Evolutionary conservation across 805 yeast species (phyloP), one percentile per base, ranked within the genome.

Genomic region (Priceomyces castillae): DNA sequence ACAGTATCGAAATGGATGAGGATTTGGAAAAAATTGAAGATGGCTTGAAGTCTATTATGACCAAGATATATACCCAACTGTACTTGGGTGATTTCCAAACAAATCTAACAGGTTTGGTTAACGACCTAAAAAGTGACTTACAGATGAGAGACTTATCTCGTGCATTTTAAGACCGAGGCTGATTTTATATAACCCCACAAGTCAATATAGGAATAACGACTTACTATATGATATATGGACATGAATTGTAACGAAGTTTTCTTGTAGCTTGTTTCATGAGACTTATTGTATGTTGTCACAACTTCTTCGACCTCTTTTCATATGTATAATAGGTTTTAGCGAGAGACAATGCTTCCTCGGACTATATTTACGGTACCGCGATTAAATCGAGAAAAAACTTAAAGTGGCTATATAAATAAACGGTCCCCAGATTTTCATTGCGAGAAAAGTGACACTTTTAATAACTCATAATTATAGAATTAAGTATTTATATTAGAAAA

Each of bases 61-160:
- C 58, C 4, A 69, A 68, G 43, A 59, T 81, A 17, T 66, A 69
- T 41, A 50, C 49, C 26, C 71, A 50, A 20, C 61, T 64, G 42
- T 75, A 62, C 63, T 61, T 59, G 28, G 69, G 63, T 28, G 69
- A 66, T 16, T 82, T 78, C 53, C 71, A 72, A 43, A 62, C 62
- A 2, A 61, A 64, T 16, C 50, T 76, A 33, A 67, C 65, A 31
- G 51, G 59, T 2, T 76, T 83, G 43, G 68, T 72, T 0, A 70
- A 63, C 34, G 88, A 82, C 51, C 61, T 84, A 42, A 69, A 71
- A n/a, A 59, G 65, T 20, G 88, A 83, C 49, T 59, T 69, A 9
- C 78, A 74, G 19, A 54, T 84, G 40, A 65, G 72, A 40, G 75
- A 64, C 39, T 64, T 84, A 20, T 48, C 53, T 30, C 41, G 45